A percentile compares a stretch with the other conserved stretches of the same genome.
phyloP scores from a whole-genome alignment of 345 rosid species.

The Salix koriyanagi region DNA sequence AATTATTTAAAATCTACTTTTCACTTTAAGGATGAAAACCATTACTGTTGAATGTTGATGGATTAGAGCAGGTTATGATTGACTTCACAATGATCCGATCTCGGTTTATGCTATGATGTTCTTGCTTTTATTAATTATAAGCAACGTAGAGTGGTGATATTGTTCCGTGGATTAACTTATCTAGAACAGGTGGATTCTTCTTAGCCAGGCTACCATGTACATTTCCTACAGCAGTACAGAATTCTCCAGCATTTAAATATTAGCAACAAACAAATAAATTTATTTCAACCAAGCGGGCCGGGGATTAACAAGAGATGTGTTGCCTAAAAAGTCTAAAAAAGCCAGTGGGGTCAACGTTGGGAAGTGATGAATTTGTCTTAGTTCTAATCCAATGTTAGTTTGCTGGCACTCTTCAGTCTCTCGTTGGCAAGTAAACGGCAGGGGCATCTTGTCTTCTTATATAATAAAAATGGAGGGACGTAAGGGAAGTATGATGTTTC shows the following conservation, averaged over 20 bases:
- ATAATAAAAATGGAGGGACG: neutral
- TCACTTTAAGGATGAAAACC: neutral
- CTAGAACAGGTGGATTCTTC: neutral
- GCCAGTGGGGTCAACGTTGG: constrained; percentile 13
- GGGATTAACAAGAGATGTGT: constrained; percentile 11
- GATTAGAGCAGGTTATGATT: neutral
- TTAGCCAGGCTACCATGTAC: neutral
- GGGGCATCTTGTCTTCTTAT: neutral
- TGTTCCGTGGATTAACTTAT: neutral
- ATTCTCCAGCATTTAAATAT: neutral
- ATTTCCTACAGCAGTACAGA: neutral
- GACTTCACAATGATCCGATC: neutral
- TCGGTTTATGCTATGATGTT: neutral
- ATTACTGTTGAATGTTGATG: neutral
- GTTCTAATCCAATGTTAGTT: too few relatives aligned
- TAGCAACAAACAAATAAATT: neutral
- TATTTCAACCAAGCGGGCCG: neutral
- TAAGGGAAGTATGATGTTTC: neutral
- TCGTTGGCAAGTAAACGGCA: neutral
- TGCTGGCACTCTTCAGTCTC: neutral
- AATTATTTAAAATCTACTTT: neutral
- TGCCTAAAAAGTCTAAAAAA: constrained; percentile 18
- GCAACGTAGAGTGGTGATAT: neutral
- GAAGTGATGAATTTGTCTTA: neutral
- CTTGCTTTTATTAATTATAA: neutral